Percentiles rank a stretch among this genome's conserved stretches.
These are phyloP conservation scores for Diphasiastrum complanatum DNA, from an alignment of 83 land plant species.

Conservation along the genomic window DNA sequence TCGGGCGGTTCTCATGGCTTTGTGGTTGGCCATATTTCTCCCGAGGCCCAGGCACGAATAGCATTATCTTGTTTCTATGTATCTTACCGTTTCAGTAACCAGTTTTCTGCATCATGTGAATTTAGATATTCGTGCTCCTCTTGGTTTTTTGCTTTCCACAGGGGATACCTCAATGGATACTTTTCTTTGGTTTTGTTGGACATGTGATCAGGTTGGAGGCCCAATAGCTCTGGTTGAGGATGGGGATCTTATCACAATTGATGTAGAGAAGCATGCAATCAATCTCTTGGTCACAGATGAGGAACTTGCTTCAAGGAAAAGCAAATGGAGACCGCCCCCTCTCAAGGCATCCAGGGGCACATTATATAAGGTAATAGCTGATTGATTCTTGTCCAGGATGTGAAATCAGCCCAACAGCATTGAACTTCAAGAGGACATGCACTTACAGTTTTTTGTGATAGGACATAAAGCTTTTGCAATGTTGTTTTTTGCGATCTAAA, in stretches of 20 bases:
- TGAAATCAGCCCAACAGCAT: not conserved
- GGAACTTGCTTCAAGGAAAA: constrained; percentile 52
- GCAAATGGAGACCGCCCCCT: constrained; percentile 64
- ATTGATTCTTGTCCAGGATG: not conserved
- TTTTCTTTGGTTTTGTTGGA: not conserved
- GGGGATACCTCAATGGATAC: no score
- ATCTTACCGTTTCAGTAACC: not conserved
- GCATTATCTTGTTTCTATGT: not conserved
- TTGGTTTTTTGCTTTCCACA: no score
- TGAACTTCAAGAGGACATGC: not conserved
- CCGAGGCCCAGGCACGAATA: constrained; percentile 81
- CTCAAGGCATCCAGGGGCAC: constrained; percentile 70
- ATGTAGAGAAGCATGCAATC: constrained; percentile 61
- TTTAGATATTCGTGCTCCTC: no score
- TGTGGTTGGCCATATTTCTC: constrained; percentile 95
- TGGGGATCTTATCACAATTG: constrained; percentile 78
- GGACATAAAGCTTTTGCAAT: not conserved
- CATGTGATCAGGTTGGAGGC: constrained; percentile 65
- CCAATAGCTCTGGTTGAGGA: constrained; percentile 76
- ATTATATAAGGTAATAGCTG: constrained; percentile 60
- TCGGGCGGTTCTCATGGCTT: constrained; percentile 99
- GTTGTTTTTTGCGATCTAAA: not conserved
- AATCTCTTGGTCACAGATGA: constrained; percentile 56
- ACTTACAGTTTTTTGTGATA: not conserved
- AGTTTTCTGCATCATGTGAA: no score